phyloP scores from a whole-genome alignment of 2,329 filamentous ascomycete genomes.

The Xylaria sp. region DNA sequence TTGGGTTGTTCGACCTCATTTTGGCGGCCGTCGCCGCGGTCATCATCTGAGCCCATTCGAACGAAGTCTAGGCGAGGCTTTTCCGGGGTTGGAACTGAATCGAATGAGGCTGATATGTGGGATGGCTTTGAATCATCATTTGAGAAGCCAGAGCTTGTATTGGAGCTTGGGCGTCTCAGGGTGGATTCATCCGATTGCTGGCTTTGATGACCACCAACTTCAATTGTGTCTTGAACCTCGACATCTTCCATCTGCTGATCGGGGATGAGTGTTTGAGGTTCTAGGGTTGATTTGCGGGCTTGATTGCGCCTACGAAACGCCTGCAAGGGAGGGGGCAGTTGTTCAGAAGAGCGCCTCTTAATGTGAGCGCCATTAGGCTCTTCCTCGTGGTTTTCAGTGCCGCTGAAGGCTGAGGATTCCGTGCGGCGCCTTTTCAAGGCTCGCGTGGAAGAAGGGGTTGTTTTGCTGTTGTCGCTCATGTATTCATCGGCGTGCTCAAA shows the following conservation, averaged over 20 bases:
- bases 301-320: conserved; percentile 34
- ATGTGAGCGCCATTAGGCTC: conserved; percentile 32
- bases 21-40: neutral
- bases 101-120: conserved; percentile 15
- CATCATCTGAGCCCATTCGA: neutral
- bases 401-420: conserved; percentile 33
- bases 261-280: conserved; percentile 37
- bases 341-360: conserved; percentile 43
- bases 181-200: conserved; percentile 42
- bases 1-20: neutral
- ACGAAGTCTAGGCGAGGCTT: neutral
- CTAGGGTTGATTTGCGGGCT: conserved; percentile 37
- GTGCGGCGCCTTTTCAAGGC: conserved; percentile 41
- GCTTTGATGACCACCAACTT: conserved; percentile 55
- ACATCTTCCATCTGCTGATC: conserved; percentile 48
- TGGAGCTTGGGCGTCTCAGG: conserved; percentile 41
- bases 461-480: conserved; percentile 34
- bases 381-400: conserved; percentile 36
- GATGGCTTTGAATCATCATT: conserved; percentile 31
- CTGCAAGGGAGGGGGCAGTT: conserved; percentile 35
- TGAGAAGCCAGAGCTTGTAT: conserved; percentile 37
- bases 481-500: conserved; percentile 59
- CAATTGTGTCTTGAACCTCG: conserved; percentile 62
- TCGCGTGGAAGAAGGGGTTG: conserved; percentile 35
- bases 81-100: conserved; percentile 6